Evolutionary conservation across 2,329 filamentous ascomycete genomes (phyloP).

Genomic region (Colletotrichum sp.): DNA sequence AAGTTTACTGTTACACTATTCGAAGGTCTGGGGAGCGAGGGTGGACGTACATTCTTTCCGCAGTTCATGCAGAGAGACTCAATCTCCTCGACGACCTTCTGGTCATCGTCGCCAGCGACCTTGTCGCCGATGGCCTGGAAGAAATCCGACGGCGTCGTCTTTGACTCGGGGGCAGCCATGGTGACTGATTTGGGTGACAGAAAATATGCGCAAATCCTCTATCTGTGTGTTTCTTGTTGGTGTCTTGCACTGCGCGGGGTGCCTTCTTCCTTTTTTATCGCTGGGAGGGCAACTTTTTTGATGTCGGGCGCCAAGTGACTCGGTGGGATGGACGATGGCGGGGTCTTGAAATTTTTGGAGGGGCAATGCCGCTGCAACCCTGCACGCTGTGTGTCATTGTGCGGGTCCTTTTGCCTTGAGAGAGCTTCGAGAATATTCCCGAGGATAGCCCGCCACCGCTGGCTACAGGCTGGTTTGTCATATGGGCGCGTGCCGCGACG

Average conservation of each 20-base stretch:
- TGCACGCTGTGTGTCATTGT: conserved; percentile 20
- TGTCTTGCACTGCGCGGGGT: background rate
- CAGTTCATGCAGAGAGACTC: conserved; percentile 90
- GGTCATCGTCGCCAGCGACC: conserved; percentile 56
- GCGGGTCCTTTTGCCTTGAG: conserved; percentile 5
- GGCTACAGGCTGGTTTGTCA: background rate
- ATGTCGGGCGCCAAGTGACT: conserved; percentile 14
- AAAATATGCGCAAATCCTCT: background rate
- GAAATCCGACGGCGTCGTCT: conserved; percentile 52
- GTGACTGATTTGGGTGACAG: conserved; percentile 19
- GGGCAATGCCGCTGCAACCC: conserved; percentile 23
- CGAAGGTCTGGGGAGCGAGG: background rate
- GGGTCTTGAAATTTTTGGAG: conserved; percentile 28
- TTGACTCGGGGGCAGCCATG: conserved; percentile 48
- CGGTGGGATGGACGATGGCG: conserved; percentile 21
- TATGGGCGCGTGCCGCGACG: background rate
- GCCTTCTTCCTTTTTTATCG: background rate
- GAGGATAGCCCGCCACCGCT: conserved; percentile 6
- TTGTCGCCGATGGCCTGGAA: conserved; percentile 69
- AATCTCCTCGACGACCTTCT: conserved; percentile 67
- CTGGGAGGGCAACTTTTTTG: background rate
- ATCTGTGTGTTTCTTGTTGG: background rate
- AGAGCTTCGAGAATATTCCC: conserved; percentile 24
- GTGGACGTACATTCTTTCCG: conserved; percentile 70
- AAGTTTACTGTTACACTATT: conserved; percentile 18